Conservation (phyloP, 352 stramenopile species). For the Pythium rhizo-oryzae region DNA sequence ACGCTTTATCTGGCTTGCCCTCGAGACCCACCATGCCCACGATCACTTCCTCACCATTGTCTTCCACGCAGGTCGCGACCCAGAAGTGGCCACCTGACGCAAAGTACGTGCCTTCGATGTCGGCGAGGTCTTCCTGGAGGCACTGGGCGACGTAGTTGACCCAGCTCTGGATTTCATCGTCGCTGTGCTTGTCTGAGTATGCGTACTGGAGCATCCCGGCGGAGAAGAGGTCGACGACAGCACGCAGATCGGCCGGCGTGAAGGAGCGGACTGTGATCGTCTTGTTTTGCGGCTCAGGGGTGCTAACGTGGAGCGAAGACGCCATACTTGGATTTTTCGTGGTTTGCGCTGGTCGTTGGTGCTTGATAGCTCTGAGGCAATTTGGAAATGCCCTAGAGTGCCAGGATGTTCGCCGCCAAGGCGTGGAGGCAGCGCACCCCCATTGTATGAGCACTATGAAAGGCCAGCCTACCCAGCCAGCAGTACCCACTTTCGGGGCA, state of each 20-base stretch:
- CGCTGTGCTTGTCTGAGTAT: background rate
- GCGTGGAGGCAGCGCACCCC: too few species aligned
- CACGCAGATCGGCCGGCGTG: slow-evolving; percentile 9
- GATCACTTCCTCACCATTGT: slow-evolving; percentile 14
- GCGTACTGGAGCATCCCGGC: slow-evolving; percentile 22
- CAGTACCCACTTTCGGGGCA: too few species aligned
- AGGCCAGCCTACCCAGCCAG: too few species aligned
- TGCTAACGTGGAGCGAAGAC: background rate
- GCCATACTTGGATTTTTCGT: background rate
- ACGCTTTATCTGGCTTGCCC: slow-evolving; percentile 24
- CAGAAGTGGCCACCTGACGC: slow-evolving; percentile 43
- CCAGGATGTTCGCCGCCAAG: too few species aligned
- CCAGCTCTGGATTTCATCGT: slow-evolving; percentile 1
- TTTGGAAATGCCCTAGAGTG: too few species aligned
- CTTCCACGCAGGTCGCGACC: slow-evolving; percentile 36
- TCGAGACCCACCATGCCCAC: slow-evolving; percentile 40
- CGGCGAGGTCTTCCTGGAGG: slow-evolving; percentile 3
- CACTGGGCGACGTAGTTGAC: background rate
- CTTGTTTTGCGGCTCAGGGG: slow-evolving; percentile 6
- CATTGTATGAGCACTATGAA: too few species aligned
- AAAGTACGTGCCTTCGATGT: slow-evolving; percentile 7
- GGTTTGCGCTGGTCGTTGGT: background rate
- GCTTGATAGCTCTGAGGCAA: too few species aligned
- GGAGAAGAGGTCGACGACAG: slow-evolving; percentile 29
- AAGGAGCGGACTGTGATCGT: slow-evolving; percentile 35